These are phyloP conservation scores for Tetrahymena malaccensis DNA, from an alignment of 73 alveolate genomes.

Conservation along the genomic window DNA sequence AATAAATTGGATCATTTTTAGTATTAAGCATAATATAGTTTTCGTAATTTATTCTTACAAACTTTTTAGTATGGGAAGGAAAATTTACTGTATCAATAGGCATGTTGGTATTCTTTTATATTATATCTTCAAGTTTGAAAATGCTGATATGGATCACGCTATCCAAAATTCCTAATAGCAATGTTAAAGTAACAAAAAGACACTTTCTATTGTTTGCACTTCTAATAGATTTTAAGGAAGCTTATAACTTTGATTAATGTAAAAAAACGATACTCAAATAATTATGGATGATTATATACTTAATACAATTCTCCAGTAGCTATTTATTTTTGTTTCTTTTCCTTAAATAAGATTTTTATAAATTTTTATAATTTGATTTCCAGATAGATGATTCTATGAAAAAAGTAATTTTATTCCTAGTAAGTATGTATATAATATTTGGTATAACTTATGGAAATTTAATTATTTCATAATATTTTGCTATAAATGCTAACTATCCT, in stretches of 20 bases:
- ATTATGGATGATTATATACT: background rate
- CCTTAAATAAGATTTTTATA: background rate
- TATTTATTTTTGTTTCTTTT: background rate
- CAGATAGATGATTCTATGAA: background rate
- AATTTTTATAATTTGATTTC: background rate
- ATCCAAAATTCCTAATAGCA: background rate
- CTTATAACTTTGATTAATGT: background rate
- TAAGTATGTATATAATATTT: background rate
- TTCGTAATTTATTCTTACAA: background rate
- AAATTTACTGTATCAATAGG: background rate
- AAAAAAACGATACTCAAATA: background rate
- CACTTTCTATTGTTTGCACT: background rate
- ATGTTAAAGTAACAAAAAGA: background rate
- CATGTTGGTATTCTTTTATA: background rate
- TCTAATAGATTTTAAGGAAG: background rate
- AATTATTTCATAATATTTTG: background rate
- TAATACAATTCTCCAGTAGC: background rate
- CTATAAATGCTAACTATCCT: background rate
- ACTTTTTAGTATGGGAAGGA: background rate
- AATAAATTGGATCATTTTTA: background rate
- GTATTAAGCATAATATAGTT: background rate
- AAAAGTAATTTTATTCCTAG: background rate
- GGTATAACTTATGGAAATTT: background rate
- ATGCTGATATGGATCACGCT: background rate
- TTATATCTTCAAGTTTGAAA: background rate